Evolutionary conservation across 768 basidiomycete species (phyloP), one percentile per base, ranked within the genome.

Genomic region (Lyophyllum shimeji): DNA sequence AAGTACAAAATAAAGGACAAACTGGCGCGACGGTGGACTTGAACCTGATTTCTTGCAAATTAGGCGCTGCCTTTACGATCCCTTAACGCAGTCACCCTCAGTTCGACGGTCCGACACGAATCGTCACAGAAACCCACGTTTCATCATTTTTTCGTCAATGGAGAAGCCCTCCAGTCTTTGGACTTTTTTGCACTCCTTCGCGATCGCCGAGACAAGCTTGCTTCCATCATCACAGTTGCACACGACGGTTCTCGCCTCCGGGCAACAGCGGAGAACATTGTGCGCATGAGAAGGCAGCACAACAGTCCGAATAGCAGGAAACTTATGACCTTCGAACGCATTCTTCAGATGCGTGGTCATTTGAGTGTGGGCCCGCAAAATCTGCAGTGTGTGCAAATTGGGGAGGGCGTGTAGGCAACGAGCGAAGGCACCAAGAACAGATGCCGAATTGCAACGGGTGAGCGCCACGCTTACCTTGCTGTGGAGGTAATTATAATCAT

Each of bases 221-320:
- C 64, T 58, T 4, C 63, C 63, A 42, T 68, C 63, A 1, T 45
- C 55, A n/a, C 43, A 39, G 45, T 57, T 65, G 52, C 67, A 72
- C 18, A 65, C 55, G 3, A 71, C 67, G 17, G 48, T 59, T 21
- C 46, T 40, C 3, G 67, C 72, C 24, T 70, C 60, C 2, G 67
- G 68, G 58, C 71, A 72, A 34, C 65, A 67, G 7, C 67, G 65
- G 51, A 74, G 50, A 18, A 72, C 60, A 23, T 71, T 64, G 52
- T 72, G 71, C 5, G 69, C 67, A 37, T 67, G 58, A 1, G 60
- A 40, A 0, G 70, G 71, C 1, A 72, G 51, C 45, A 64, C 50
- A 27, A 66, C 53, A 0, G 63, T 67, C 31, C 58, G 65, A 17
- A 74, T 53, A 37, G 55, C 56, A 7, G 69, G 64, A 8, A 71